Evolutionary conservation across 2,329 filamentous ascomycete species (phyloP).

Genomic region (Ophiostoma piceae): DNA sequence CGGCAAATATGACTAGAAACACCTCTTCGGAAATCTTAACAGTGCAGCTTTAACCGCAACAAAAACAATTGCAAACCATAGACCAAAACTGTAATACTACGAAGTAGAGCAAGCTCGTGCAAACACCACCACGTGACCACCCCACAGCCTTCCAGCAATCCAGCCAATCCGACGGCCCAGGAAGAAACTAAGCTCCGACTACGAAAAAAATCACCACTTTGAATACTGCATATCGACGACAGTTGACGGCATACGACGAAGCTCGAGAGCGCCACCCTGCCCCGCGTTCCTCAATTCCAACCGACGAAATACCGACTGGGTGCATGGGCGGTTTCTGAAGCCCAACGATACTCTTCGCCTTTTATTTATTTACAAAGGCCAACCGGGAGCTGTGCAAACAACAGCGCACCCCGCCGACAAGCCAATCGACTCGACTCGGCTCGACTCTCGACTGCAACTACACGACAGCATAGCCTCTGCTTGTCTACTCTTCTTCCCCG

Average conservation of each 20-base stretch:
- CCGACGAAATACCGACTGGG: background rate
- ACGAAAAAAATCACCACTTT: constrained; percentile 21
- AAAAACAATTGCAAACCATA: too few species aligned
- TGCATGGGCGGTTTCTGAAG: background rate
- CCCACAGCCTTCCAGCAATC: constrained; percentile 1
- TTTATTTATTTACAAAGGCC: background rate
- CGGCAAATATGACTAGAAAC: too few species aligned
- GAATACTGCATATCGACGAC: background rate
- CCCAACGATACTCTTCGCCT: background rate
- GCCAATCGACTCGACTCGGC: constrained; percentile 9
- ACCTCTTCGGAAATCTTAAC: too few species aligned
- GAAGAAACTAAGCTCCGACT: constrained; percentile 24
- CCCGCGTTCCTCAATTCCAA: background rate
- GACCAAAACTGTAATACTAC: background rate
- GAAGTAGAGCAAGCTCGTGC: too few species aligned
- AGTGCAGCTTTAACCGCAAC: too few species aligned
- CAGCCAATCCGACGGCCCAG: constrained; percentile 19
- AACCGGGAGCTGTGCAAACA: background rate
- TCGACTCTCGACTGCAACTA: background rate
- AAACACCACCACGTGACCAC: background rate
- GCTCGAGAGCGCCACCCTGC: background rate
- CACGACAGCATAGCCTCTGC: background rate
- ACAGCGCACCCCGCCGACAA: constrained; percentile 2
- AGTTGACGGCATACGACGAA: background rate
- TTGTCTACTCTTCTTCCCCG: background rate